Evolutionary conservation across 345 rosid genomes (phyloP), one percentile per base, ranked within the genome.

Genomic region (Populus tremula): DNA sequence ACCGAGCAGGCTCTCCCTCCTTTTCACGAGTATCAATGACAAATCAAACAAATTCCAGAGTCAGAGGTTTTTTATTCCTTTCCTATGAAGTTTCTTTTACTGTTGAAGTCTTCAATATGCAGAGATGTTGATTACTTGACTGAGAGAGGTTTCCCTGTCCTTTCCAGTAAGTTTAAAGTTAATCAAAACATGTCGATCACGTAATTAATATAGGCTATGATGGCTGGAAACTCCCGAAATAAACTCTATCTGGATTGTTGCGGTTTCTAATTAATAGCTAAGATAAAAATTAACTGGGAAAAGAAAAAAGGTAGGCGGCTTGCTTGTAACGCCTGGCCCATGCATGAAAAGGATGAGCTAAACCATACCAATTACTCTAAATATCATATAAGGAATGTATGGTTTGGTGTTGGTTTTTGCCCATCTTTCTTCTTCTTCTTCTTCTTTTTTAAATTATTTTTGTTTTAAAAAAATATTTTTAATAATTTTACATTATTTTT

Each of bases 111-210:
- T 8, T 29, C 0, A 11, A 5, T 27, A 13, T 0, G 1, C 12
- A 23, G 3, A 23, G 64, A n/a, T n/a, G 64, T n/a, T 10, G 64
- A 59, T 59, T 35, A 1, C 43, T 8, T 67, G n/a, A 35, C 33
- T 72, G 78, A 69, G 50, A 41, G 50, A 12, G 47, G 63, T 43
- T 33, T 76, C 63, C 76, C 21, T 50, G 31, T 31, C 66, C 61
- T 70, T 29, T 25, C 20, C 31, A 17, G 8, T 2, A 9, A 67
- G 67, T 53, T 31, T 39, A 73, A 68, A 21, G 64, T 70, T 21
- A 23, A 68, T 8, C 20, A 47, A 74, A 66, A 41, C 39, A 67
- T 21, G 39, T 35, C 13, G n/a, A 67, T 67, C 45, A 33, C 45
- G 23, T 9, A 10, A 35, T 23, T 8, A n/a, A 7, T 1, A 54